phyloP scores from a whole-genome alignment of 2,329 filamentous ascomycete genomes.

The Oidium heveae region DNA sequence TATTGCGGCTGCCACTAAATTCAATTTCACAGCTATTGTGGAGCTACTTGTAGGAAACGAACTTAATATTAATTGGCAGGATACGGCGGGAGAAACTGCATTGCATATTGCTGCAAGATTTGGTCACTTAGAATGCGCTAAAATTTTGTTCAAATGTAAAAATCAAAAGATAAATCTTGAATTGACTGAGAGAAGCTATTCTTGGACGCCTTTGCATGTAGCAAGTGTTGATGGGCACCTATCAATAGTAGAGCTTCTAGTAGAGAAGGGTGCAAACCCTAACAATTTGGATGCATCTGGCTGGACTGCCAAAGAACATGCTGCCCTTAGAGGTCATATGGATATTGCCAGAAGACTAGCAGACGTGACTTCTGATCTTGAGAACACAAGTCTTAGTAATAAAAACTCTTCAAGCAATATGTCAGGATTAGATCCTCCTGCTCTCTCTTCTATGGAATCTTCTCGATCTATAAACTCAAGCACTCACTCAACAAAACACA shows the following conservation, averaged over 20 bases:
- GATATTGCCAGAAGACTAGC: constrained; percentile 46
- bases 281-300: constrained; percentile 60
- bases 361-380: background rate
- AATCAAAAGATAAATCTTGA: constrained; percentile 54
- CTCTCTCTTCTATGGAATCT: constrained; percentile 34
- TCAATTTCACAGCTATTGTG: constrained; percentile 66
- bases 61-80: constrained; percentile 81
- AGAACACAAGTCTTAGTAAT: constrained; percentile 9
- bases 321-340: constrained; percentile 69
- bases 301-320: constrained; percentile 87
- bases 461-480: constrained; percentile 22
- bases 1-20: constrained; percentile 64
- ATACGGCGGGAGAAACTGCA: constrained; percentile 72
- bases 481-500: constrained; percentile 39
- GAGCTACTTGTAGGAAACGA: constrained; percentile 70
- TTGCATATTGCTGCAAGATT: constrained; percentile 79
- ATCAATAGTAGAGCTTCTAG: constrained; percentile 47
- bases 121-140: constrained; percentile 59
- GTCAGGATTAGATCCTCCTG: constrained; percentile 20
- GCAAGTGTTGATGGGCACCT: constrained; percentile 74
- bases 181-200: constrained; percentile 57
- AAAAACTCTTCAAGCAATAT: constrained; percentile 9
- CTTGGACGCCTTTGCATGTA: constrained; percentile 89
- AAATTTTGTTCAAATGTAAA: constrained; percentile 46
- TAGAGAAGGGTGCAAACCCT: constrained; percentile 53